Conservation (phyloP, 2,329 filamentous ascomycete species). For the Monilinia laxa region DNA sequence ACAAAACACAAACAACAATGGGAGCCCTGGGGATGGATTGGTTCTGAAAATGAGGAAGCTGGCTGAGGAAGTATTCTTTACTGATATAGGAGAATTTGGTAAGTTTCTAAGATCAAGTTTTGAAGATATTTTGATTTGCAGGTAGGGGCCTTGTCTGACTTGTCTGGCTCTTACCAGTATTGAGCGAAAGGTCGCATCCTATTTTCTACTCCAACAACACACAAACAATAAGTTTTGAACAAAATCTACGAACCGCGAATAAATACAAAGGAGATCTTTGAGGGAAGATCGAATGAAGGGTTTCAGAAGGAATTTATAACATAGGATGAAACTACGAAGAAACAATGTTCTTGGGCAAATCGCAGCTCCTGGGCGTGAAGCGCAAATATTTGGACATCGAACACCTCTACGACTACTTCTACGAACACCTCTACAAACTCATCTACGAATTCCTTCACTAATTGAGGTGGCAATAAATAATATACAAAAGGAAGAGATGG, state of each 20-base stretch:
- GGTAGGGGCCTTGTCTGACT: not conserved
- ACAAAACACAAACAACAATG: not conserved
- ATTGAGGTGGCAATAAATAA: too few relatives aligned
- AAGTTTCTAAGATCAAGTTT: not conserved
- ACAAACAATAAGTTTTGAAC: not conserved
- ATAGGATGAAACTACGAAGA: not conserved
- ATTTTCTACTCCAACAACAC: not conserved
- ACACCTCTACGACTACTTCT: not conserved
- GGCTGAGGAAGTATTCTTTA: not conserved
- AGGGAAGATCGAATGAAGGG: not conserved
- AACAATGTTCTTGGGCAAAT: not conserved
- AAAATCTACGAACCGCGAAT: not conserved
- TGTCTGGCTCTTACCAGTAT: not conserved
- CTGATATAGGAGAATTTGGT: not conserved
- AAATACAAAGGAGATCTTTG: not conserved
- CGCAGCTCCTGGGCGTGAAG: too few relatives aligned
- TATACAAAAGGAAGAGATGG: not conserved
- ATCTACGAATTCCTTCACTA: not conserved
- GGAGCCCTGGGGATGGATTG: not conserved
- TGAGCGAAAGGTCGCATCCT: slow-evolving; percentile 1
- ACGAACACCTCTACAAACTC: not conserved
- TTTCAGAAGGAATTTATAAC: not conserved
- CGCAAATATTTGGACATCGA: not conserved
- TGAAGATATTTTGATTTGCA: not conserved
- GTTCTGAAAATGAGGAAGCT: accelerated